A percentile compares a stretch with the other conserved stretches of the same genome.
Conservation (phyloP, 2,329 filamentous ascomycete species). For the Helotiales sp. region DNA sequence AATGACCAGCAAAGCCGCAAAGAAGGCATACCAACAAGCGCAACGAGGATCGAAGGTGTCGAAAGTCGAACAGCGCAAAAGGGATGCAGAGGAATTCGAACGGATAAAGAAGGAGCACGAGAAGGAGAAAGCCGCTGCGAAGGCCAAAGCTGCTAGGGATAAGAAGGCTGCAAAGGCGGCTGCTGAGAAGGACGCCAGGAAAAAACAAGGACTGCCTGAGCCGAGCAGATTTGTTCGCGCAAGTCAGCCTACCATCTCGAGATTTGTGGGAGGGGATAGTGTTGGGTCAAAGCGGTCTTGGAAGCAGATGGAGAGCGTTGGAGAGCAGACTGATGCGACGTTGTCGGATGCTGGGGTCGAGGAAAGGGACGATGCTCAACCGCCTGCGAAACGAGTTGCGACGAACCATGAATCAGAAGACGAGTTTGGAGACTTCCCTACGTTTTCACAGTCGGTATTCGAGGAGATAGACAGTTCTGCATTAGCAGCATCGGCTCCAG, state of each 20-base stretch:
- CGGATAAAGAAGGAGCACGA: conserved; percentile 52
- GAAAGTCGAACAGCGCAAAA: conserved; percentile 37
- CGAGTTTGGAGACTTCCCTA: conserved; percentile 36
- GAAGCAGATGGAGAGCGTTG: conserved; percentile 20
- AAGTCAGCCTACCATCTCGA: conserved; percentile 57
- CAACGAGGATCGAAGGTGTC: conserved; percentile 44
- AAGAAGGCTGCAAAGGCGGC: conserved; percentile 56
- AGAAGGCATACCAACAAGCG: conserved; percentile 45
- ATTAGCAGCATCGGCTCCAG: not conserved
- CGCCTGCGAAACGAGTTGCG: conserved; percentile 15
- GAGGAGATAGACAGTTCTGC: conserved; percentile 24
- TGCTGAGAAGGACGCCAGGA: conserved; percentile 50
- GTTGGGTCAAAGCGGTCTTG: conserved; percentile 23
- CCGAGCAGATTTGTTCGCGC: conserved; percentile 48
- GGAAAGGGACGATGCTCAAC: not conserved
- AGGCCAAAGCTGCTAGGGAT: conserved; percentile 51
- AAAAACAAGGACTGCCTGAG: conserved; percentile 52
- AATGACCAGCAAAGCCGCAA: conserved; percentile 51
- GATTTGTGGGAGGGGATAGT: conserved; percentile 44
- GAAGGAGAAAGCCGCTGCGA: conserved; percentile 51
- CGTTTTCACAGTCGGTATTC: conserved; percentile 31
- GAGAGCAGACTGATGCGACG: conserved; percentile 21
- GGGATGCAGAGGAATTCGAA: conserved; percentile 41
- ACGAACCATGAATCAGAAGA: conserved; percentile 29
- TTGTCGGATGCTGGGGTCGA: not conserved